A percentile compares a stretch with the other conserved stretches of the same genome.
Conservation (phyloP, 257 asterid genomes). For the Cruciata laevipes region DNA sequence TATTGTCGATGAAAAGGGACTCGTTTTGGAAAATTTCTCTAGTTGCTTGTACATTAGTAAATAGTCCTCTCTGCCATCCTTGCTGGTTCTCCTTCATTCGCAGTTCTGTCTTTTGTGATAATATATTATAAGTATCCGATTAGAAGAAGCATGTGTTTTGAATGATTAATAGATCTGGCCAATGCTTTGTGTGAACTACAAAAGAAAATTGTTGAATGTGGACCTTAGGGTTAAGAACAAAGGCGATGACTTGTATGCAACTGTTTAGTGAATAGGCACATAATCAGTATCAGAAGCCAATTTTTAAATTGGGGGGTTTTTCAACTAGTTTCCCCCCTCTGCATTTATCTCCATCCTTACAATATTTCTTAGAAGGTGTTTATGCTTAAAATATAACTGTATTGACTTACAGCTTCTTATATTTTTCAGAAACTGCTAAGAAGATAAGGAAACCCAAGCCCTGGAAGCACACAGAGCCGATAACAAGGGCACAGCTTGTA, state of each 20-base stretch:
- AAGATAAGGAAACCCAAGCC: slow-evolving; percentile 62
- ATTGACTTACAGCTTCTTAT: background rate
- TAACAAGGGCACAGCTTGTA: slow-evolving; percentile 62
- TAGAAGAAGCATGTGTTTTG: background rate
- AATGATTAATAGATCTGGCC: background rate
- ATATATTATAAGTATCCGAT: too few relatives aligned
- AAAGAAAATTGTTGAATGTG: background rate
- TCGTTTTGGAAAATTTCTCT: background rate
- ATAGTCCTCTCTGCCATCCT: slow-evolving; percentile 1
- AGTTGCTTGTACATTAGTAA: background rate
- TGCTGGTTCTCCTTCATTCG: background rate
- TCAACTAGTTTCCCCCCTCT: slow-evolving; percentile 1
- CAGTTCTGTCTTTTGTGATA: background rate
- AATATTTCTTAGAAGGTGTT: background rate
- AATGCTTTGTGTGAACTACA: background rate
- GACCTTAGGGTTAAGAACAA: background rate
- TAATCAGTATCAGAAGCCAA: background rate
- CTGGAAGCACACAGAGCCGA: slow-evolving; percentile 80
- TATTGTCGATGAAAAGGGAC: background rate
- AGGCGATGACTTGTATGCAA: background rate
- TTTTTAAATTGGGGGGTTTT: background rate
- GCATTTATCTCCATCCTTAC: background rate
- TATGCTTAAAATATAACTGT: background rate
- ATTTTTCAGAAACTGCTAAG: slow-evolving; percentile 34
- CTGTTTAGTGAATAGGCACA: background rate